These are phyloP conservation scores for Amphirosellinia nigrospora DNA, from an alignment of 495 filamentous ascomycete species.

Conservation along the genomic window DNA sequence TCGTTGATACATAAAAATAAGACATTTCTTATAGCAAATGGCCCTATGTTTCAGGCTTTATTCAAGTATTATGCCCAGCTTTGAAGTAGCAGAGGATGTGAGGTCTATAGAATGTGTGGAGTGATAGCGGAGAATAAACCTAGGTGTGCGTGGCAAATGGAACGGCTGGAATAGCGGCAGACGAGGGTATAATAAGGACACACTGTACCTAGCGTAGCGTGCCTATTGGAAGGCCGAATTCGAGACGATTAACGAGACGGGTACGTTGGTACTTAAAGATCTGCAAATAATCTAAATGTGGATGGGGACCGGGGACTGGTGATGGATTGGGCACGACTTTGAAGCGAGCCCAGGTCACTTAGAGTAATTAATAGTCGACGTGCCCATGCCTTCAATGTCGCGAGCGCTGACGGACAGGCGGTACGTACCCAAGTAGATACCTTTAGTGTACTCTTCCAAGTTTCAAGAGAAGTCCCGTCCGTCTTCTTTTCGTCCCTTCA, in stretches of 20 bases:
- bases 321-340: conserved; percentile 19
- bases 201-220: neutral
- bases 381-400: too few relatives aligned
- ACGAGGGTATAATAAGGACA: neutral
- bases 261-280: conserved; percentile 26
- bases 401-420: too few relatives aligned
- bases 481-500: conserved; percentile 2
- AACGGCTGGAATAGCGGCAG: neutral
- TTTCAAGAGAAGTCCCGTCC: neutral
- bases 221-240: conserved; percentile 5
- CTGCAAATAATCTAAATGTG: conserved; percentile 27
- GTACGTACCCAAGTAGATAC: neutral
- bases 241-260: neutral
- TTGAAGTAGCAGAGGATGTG: too few relatives aligned
- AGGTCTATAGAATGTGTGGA: too few relatives aligned
- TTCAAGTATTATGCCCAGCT: too few relatives aligned
- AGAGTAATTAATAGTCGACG: too few relatives aligned
- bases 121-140: conserved; percentile 14
- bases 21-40: too few relatives aligned
- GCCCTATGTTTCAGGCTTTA: too few relatives aligned
- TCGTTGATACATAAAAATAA: too few relatives aligned
- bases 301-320: conserved; percentile 19
- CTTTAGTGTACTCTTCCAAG: neutral
- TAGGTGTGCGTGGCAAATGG: conserved; percentile 22
- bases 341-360: conserved; percentile 16